Conservation (phyloP, 192 early-diverging fungal genomes). For the Endogone sp. region DNA sequence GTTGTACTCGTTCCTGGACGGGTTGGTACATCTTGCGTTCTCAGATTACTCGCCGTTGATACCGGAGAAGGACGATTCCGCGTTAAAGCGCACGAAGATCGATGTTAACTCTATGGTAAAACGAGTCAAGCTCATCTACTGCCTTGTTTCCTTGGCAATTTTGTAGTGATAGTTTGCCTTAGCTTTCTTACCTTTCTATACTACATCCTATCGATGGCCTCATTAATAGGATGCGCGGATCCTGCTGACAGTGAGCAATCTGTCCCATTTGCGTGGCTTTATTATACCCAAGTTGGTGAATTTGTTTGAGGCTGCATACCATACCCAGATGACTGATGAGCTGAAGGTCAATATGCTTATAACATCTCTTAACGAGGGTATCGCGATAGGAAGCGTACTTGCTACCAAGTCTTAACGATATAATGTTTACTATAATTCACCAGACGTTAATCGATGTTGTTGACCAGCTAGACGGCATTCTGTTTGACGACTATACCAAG, state of each 20-base stretch:
- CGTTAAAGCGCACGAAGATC: conserved; percentile 26
- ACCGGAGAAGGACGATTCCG: conserved; percentile 20
- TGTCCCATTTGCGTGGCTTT: conserved; percentile 64
- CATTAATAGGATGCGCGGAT: conserved; percentile 62
- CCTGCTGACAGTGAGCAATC: conserved; percentile 83
- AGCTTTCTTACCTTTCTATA: too few species aligned
- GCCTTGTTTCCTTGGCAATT: conserved; percentile 9
- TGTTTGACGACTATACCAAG: conserved; percentile 86
- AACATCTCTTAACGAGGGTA: neutral
- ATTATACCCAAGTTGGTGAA: conserved; percentile 74
- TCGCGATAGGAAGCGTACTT: too few species aligned
- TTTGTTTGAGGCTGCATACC: conserved; percentile 69
- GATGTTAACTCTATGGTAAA: conserved; percentile 30
- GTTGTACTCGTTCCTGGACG: conserved; percentile 75
- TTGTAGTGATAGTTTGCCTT: too few species aligned
- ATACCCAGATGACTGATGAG: conserved; percentile 52
- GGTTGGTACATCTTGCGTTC: conserved; percentile 68
- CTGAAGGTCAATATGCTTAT: conserved; percentile 59
- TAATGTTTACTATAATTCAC: too few species aligned
- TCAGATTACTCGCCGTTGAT: conserved; percentile 37
- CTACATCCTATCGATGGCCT: too few species aligned
- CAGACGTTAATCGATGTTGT: conserved; percentile 68
- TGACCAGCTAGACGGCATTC: conserved; percentile 72
- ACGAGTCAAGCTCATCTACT: conserved; percentile 6
- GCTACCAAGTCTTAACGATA: neutral